Percentiles rank a stretch among this genome's conserved stretches.
These are phyloP conservation scores for Solanum dulcamara DNA, from an alignment of 257 asterid genomes.

Conservation along the genomic window DNA sequence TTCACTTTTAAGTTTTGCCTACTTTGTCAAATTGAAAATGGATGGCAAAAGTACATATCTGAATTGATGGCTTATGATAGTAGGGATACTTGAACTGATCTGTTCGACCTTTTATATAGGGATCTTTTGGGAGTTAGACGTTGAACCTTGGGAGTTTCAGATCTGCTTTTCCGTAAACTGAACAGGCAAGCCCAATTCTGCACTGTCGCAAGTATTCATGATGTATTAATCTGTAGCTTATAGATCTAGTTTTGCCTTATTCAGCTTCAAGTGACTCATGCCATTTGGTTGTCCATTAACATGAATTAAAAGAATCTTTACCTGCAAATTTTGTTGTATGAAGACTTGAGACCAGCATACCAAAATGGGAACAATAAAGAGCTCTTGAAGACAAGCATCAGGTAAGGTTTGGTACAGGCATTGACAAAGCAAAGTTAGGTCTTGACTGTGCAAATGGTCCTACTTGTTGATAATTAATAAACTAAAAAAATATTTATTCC, in stretches of 20 bases:
- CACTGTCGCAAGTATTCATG: background rate
- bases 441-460: background rate
- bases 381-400: background rate
- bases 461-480: background rate
- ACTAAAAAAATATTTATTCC: background rate
- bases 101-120: background rate
- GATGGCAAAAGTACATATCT: background rate
- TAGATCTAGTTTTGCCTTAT: background rate
- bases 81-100: background rate
- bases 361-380: background rate
- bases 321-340: background rate
- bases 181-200: background rate
- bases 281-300: background rate
- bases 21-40: background rate
- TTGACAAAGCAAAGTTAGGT: background rate
- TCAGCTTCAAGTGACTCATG: background rate
- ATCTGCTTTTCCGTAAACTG: background rate
- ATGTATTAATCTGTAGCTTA: background rate
- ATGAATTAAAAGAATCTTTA: background rate
- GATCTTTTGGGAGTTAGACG: background rate
- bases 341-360: background rate
- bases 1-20: background rate
- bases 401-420: background rate
- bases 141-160: background rate
- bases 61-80: background rate